phyloP scores from a whole-genome alignment of 352 stramenopile genomes.

The Phytopythium chamaehyphon region DNA sequence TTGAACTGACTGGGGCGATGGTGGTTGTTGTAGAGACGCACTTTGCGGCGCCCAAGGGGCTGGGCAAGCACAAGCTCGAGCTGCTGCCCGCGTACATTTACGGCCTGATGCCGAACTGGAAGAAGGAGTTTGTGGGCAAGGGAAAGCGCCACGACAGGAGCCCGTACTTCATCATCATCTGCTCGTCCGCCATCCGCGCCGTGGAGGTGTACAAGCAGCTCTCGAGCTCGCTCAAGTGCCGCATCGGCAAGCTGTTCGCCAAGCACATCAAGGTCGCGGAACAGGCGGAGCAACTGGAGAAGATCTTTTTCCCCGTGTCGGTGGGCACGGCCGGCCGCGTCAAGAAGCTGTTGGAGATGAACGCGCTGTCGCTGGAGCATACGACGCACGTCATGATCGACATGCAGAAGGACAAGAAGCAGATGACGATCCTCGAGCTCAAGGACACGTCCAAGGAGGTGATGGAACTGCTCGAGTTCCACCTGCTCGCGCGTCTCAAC shows the following conservation, averaged over 20 bases:
- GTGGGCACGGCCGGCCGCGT: slow-evolving; percentile 73
- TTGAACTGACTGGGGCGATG: neutral
- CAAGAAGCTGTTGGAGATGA: slow-evolving; percentile 64
- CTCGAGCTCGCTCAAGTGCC: slow-evolving; percentile 79
- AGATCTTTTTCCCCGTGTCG: slow-evolving; percentile 69
- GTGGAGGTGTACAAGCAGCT: slow-evolving; percentile 92
- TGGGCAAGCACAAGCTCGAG: slow-evolving; percentile 81
- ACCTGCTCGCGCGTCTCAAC: slow-evolving; percentile 63
- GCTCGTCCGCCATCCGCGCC: slow-evolving; percentile 87
- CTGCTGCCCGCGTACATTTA: slow-evolving; percentile 73
- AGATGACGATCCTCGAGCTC: slow-evolving; percentile 75
- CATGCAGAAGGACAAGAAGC: slow-evolving; percentile 88
- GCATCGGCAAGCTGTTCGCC: slow-evolving; percentile 94
- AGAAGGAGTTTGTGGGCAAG: slow-evolving; percentile 72
- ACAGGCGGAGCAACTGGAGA: slow-evolving; percentile 80
- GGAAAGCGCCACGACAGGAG: slow-evolving; percentile 85
- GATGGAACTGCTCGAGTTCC: slow-evolving; percentile 73
- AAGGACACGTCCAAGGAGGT: slow-evolving; percentile 83
- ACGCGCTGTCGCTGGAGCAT: slow-evolving; percentile 69
- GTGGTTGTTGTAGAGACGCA: slow-evolving; percentile 40
- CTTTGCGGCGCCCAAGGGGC: slow-evolving; percentile 50
- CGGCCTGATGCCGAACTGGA: slow-evolving; percentile 65
- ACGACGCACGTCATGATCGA: slow-evolving; percentile 80
- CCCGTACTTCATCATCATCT: slow-evolving; percentile 90
- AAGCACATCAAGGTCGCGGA: slow-evolving; percentile 92